Conservation (phyloP, 2,329 filamentous ascomycete species). For the Podosphaera xanthii region DNA sequence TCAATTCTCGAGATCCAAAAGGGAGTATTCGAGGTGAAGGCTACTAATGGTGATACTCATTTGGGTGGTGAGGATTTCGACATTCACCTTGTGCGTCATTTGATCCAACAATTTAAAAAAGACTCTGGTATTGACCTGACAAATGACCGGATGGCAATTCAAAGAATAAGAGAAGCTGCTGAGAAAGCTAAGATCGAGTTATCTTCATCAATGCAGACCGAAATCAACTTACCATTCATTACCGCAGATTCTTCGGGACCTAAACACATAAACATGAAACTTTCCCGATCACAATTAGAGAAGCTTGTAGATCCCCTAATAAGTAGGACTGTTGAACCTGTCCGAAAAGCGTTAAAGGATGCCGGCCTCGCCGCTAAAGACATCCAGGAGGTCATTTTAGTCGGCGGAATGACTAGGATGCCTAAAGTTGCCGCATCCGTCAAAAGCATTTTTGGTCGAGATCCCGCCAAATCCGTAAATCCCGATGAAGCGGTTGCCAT, state of each 20-base stretch:
- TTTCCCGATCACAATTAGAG: slow-evolving; percentile 82
- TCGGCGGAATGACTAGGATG: slow-evolving; percentile 99
- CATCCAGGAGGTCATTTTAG: slow-evolving; percentile 92
- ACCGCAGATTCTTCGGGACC: slow-evolving; percentile 86
- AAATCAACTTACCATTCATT: slow-evolving; percentile 98
- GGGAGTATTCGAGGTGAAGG: slow-evolving; percentile 97
- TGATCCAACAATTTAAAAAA: slow-evolving; percentile 92
- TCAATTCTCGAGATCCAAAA: slow-evolving; percentile 93
- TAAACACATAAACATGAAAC: slow-evolving; percentile 95
- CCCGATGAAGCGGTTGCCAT: slow-evolving; percentile 96
- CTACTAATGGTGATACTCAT: slow-evolving; percentile 96
- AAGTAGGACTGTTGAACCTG: slow-evolving; percentile 65
- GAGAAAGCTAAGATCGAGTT: slow-evolving; percentile 99
- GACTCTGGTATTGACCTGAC: slow-evolving; percentile 80
- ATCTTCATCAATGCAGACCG: slow-evolving; percentile 82
- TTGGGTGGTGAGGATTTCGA: slow-evolving; percentile 97
- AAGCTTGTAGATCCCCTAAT: slow-evolving; percentile 79
- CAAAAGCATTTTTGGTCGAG: slow-evolving; percentile 89
- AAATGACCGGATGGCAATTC: slow-evolving; percentile 88
- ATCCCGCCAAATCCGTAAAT: slow-evolving; percentile 95
- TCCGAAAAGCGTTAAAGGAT: slow-evolving; percentile 93
- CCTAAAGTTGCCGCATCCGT: slow-evolving; percentile 92
- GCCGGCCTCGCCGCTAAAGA: slow-evolving; percentile 77
- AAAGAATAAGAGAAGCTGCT: slow-evolving; percentile 93
- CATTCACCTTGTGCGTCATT: slow-evolving; percentile 77